Base-by-base conservation (phyloP, 2,329 filamentous ascomycete genomes). In the Aureobasidium leucospermi region DNA sequence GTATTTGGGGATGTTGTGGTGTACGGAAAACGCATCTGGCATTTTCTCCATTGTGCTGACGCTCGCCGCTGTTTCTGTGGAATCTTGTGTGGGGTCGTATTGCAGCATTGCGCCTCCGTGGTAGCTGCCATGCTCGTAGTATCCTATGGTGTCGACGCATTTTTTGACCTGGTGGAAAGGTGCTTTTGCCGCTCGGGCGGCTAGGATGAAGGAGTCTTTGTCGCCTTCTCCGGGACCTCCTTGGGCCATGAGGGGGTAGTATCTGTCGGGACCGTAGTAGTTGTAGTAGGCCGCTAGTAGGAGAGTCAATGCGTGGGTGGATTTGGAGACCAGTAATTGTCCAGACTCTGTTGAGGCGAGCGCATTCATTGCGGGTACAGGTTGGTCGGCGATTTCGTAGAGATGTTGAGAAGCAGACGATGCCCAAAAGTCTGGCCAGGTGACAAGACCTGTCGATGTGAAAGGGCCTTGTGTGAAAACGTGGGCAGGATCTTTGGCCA, bases 221-320 rank as follows among this genome's bases (percentile, higher is more conserved):
- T 80, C 78, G 15, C 78, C 78, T 66, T 79, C 72, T 10, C 78
- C 78, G 0, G 74, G 69, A 7, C 73, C 77, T 36, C 77, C 77
- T 65, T 79, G 77, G 4, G 73, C 75, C 8, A 78, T 69, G 0
- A 80, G 66, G 0, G 72, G 71, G 61, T 79, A 80, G 63, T 77
- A 80, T 56, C 73, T 71, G 0, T 69, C 64, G 4, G 77, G 75
- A 1, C 76, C 76, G 67, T 74, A 78, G 47, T 73, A 70, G 63
- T 79, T 81, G 66, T 81, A 81, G 65, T 80, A 81, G 2, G 73
- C 70, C 4, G 76, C 71, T 4, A 80, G 69, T n/a, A 79, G 68
- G 1, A 81, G 70, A 1, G 74, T 73, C 39, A 70, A 69, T 4
- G 67, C 62, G 58, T 79, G 76, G 2, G 71, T 69, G 43, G 64